Conservation (phyloP, 2,329 filamentous ascomycete genomes). For the Sarocladium kiliense region DNA sequence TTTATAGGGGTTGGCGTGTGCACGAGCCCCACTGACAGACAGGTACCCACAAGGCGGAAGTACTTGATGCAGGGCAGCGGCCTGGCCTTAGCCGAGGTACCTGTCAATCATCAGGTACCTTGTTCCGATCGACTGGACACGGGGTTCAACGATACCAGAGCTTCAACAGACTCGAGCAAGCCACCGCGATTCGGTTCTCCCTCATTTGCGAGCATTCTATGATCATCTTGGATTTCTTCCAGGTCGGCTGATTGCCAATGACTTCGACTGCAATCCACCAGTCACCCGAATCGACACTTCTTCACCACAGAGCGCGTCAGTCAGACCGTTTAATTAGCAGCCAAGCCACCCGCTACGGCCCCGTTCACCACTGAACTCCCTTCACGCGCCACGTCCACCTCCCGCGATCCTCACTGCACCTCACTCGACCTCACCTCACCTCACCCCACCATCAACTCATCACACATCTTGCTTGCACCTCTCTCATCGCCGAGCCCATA, state of each 20-base stretch:
- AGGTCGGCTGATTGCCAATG: no score
- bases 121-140: no score
- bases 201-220: no score
- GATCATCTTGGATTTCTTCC: no score
- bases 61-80: neutral
- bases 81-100: no score
- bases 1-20: neutral
- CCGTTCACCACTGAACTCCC: neutral
- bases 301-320: neutral
- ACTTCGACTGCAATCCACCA: no score
- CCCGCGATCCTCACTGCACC: neutral
- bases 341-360: neutral
- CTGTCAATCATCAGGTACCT: no score
- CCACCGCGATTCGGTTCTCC: no score
- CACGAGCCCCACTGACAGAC: neutral
- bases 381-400: conserved; percentile 5
- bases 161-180: no score
- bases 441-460: neutral
- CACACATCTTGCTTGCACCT: neutral
- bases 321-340: neutral
- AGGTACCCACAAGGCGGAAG: neutral
- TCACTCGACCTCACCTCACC: neutral
- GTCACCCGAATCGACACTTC: no score
- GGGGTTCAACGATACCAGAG: no score
- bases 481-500: neutral